Evolutionary conservation across 2,329 filamentous ascomycete species (phyloP), one percentile per base, ranked within the genome.

Genomic region (Phoma herbarum): DNA sequence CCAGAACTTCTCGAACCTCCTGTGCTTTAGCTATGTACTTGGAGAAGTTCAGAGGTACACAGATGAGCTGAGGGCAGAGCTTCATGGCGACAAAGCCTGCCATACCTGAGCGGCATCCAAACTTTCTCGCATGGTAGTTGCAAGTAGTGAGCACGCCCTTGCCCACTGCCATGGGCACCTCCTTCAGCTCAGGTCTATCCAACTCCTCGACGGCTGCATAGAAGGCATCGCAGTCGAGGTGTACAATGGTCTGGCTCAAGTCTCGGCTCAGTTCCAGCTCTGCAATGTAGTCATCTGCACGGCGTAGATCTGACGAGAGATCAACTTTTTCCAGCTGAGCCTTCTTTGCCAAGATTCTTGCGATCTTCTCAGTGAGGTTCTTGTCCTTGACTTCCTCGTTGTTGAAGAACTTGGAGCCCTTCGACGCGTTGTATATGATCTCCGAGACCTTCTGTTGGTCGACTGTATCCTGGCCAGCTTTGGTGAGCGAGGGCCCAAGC

Each of bases 191-290:
- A 0, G 94, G 95, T 1, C 90, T 85, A 63, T 84, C 81, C 42
- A 85, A 75, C 70, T 84, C 91, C 75, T 98, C 95, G 0, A 98
- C 95, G 0, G 95, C 92, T 0, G 95, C 95, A 72, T 95, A 99
- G 77, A 99, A 99, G 16, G 95, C 95, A 80, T 99, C 95, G 77
- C 95, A 98, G 76, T 99, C 95, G 46, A 98, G 86, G 74, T 99
- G 95, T 0, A 98, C 90, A 23, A 98, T 86, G 57, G 87, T 83
- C 75, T 98, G 95, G 0, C 88, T 89, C 33, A 99, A 81, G 71
- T 98, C 93, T 45, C 95, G 85, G 1, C 85, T 83, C 8, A 88
- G 74, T 71, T 99, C 95, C 20, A 97, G 84, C 68, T 94, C 88
- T 0, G 88, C 83, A 52, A 98, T 88, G 60, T 92, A 87, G 61